phyloP scores from a whole-genome alignment of 345 rosid genomes.

The Atalantia buxifolia region DNA sequence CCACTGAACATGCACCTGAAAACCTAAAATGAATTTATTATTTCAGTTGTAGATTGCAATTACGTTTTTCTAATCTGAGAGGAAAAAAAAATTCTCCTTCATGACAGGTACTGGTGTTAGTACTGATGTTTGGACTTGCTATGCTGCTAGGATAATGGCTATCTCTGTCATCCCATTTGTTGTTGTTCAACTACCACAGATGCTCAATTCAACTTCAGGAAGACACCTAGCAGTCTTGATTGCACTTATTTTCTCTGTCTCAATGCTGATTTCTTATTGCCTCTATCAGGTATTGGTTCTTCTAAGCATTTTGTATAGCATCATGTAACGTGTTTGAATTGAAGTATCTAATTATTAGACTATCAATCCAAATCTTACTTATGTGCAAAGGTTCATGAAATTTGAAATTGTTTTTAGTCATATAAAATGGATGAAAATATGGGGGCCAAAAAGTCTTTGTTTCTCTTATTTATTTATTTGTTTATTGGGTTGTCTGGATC shows the following conservation, averaged over 20 bases:
- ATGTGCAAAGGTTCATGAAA: not conserved
- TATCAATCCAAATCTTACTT: not conserved
- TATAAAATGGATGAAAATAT: not conserved
- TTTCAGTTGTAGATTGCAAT: not conserved
- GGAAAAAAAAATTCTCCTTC: not conserved
- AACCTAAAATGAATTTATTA: not conserved
- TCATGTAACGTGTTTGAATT: not conserved
- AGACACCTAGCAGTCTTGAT: conserved; percentile 65
- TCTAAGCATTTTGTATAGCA: not conserved
- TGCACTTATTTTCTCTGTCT: conserved; percentile 51
- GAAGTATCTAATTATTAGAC: not conserved
- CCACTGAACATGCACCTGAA: not conserved
- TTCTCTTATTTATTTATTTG: not conserved
- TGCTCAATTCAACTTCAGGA: conserved; percentile 65
- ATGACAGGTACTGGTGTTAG: conserved; percentile 66
- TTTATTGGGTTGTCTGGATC: not conserved
- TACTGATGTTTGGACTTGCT: conserved; percentile 75
- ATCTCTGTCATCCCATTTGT: conserved; percentile 80
- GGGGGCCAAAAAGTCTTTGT: not conserved
- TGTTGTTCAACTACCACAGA: conserved; percentile 78
- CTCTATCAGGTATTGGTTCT: conserved; percentile 68
- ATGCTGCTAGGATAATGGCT: conserved; percentile 81
- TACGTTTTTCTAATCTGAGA: not conserved
- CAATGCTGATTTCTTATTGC: conserved; percentile 74
- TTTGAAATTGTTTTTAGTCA: not conserved